These are phyloP conservation scores for Isatis tinctoria DNA, from an alignment of 345 rosid genomes.

Conservation along the genomic window DNA sequence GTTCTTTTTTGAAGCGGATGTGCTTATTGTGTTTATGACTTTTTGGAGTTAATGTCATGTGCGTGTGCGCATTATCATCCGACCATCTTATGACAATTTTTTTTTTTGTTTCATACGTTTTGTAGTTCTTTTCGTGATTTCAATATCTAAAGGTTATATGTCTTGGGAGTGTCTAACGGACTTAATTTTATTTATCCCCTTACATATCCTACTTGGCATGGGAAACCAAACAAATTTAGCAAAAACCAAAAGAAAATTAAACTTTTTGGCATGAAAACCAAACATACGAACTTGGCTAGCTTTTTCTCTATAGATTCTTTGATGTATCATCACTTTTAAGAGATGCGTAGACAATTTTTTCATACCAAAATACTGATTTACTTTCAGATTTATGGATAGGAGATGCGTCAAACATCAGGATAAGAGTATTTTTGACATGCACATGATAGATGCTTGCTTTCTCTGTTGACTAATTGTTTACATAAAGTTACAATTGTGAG, in stretches of 20 bases:
- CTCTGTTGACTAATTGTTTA: not conserved
- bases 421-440: not conserved
- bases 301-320: not conserved
- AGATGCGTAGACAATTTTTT: not conserved
- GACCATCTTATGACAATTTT: not conserved
- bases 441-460: not conserved
- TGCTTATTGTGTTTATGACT: constrained; percentile 19
- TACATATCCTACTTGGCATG: not conserved
- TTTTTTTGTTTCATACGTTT: not conserved
- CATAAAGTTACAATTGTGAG: not conserved
- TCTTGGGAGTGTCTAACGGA: not conserved
- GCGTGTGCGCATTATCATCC: constrained; percentile 9
- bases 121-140: not conserved
- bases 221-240: not conserved
- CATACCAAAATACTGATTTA: not conserved
- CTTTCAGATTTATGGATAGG: not conserved
- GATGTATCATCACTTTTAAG: not conserved
- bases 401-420: not conserved
- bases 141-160: not conserved
- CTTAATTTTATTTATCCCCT: not conserved
- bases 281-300: not conserved
- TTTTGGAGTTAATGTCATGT: constrained; percentile 16
- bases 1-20: constrained; percentile 15
- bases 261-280: not conserved
- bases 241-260: not conserved